phyloP scores from a whole-genome alignment of 768 basidiomycete genomes.

The Exsudoporus frostii region DNA sequence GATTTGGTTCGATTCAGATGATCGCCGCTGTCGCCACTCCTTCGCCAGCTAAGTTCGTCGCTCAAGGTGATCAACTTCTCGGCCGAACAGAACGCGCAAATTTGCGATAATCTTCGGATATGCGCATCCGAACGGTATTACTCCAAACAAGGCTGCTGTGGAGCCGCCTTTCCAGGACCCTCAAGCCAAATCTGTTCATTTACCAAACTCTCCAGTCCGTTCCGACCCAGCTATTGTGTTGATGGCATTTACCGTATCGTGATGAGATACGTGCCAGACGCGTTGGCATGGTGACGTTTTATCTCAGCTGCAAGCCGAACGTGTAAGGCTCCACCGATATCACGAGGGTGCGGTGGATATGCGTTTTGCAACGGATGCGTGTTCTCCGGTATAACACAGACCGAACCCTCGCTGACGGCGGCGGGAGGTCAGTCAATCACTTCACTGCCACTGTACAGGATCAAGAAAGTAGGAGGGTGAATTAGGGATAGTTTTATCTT shows the following conservation, averaged over 20 bases:
- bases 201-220: background rate
- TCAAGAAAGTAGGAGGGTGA: background rate
- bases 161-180: too few relatives aligned
- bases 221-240: background rate
- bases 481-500: background rate
- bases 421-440: background rate
- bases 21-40: background rate
- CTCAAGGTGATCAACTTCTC: background rate
- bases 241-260: too few relatives aligned
- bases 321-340: background rate
- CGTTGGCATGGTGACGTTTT: slow-evolving; percentile 9
- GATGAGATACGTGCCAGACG: background rate
- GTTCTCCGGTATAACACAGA: background rate
- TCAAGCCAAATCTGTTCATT: background rate
- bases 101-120: background rate
- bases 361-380: background rate
- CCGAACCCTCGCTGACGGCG: background rate
- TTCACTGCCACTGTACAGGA: too few relatives aligned
- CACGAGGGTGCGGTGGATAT: background rate
- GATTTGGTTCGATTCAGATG: too few relatives aligned
- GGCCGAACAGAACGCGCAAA: background rate
- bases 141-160: background rate
- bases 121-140: background rate
- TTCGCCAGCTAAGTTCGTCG: background rate
- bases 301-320: background rate